Evolutionary conservation across 1,284 basidiomycete genomes (phyloP), one percentile per base, ranked within the genome.

Genomic region (Golubevia sp.): DNA sequence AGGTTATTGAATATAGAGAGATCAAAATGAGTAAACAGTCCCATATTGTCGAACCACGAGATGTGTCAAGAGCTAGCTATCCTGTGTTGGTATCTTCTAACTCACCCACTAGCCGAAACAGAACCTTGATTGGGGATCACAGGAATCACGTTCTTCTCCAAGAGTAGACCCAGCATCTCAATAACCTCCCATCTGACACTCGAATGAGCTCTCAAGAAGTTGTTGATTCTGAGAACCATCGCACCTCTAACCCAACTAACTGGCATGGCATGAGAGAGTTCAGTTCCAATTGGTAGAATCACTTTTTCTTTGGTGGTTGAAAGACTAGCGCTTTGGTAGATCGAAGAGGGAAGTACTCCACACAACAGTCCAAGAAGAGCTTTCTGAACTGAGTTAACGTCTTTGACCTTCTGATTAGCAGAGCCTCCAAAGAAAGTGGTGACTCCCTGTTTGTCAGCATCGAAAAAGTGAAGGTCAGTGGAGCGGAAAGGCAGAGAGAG

Each of bases 91-190:
- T n/a, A n/a, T n/a, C n/a, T n/a, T n/a, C n/a, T n/a, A n/a, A n/a
- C n/a, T n/a, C n/a, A n/a, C n/a, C n/a, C 74, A 48, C 67, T 70
- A 15, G 74, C 74, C 55, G 71, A 74, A 65, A 76, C 74, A 53
- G 63, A 68, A 2, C 69, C 68, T 15, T 70, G 58, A 48, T 71
- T 62, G 20, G 74, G 74, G 2, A 76, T 72, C 55, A 74, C 67
- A 11, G 74, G 74, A 13, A 67, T 76, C 48, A 76, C 67, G 55
- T 68, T 70, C 65, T 68, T 59, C 53, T 63, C 44, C 49, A 73
- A 66, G 62, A 74, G 68, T 44, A 44, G 38, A 61, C 72, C 68
- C 62, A 71, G 70, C 44, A 62, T 72, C 0, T 74, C 66, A 15
- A 76, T 57, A 38, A 76, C 70, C 52, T 70, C 64, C 71, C 72